These are phyloP conservation scores for Elongisporangium senticosum DNA, from an alignment of 352 stramenopile species.

Conservation along the genomic window DNA sequence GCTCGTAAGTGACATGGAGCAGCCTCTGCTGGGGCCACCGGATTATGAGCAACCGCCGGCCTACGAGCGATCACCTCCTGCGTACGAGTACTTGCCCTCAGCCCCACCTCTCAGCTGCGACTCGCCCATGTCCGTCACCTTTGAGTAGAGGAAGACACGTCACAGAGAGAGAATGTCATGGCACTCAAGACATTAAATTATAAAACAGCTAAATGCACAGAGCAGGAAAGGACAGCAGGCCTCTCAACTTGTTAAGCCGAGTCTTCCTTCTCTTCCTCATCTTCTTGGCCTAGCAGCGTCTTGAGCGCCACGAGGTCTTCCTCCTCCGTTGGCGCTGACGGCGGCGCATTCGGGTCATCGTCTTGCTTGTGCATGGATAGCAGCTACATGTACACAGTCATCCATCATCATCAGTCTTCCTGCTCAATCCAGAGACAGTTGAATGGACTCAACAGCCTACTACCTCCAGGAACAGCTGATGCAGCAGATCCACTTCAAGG, in stretches of 20 bases:
- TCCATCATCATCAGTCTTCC: not conserved
- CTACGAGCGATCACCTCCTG: slow-evolving; percentile 30
- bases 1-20: slow-evolving; percentile 56
- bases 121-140: slow-evolving; percentile 4
- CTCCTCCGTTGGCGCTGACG: slow-evolving; percentile 30
- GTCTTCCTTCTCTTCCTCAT: slow-evolving; percentile 60
- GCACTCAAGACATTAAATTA: slow-evolving; percentile 23
- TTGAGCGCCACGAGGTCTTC: slow-evolving; percentile 39
- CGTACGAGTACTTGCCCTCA: slow-evolving; percentile 58
- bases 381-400: slow-evolving; percentile 20
- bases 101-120: slow-evolving; percentile 49
- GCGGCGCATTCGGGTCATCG: slow-evolving; percentile 10
- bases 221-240: not conserved
- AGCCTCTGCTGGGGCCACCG: slow-evolving; percentile 44
- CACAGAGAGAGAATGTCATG: slow-evolving; percentile 1
- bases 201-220: slow-evolving; percentile 9
- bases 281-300: slow-evolving; percentile 43
- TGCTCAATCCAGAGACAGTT: not conserved
- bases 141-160: not conserved
- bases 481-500: slow-evolving; percentile 68
- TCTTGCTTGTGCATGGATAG: slow-evolving; percentile 50
- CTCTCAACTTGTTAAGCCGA: not conserved
- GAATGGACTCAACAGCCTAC: not conserved
- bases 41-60: slow-evolving; percentile 31
- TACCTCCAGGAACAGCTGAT: slow-evolving; percentile 65